Base-by-base conservation (phyloP, 495 filamentous ascomycete genomes). In the Aspergillus avenaceus region DNA sequence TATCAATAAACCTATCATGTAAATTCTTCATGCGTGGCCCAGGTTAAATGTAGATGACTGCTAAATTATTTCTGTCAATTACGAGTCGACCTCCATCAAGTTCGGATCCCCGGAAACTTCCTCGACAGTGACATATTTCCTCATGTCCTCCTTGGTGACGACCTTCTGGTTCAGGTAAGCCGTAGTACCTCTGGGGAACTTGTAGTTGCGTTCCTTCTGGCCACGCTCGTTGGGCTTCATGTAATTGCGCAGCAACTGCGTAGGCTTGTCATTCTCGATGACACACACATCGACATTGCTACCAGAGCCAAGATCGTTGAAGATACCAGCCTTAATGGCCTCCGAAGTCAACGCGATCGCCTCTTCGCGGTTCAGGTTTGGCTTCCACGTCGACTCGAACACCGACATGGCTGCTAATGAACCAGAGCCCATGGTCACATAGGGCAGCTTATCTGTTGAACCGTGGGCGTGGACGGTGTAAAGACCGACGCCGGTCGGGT, bases 391-490 rank as follows among this genome's bases (percentile, higher is more conserved):
- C 46, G 91, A 91, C 78, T 99, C 95, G 58, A 99, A 99, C 29
- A 99, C 86, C 0, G 89, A 87, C 95, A 99, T 99, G 48, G 95
- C 95, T 11, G 95, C 95, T 48, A 99, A 75, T 28, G 88, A 93
- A 26, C 95, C 95, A 12, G 87, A 93, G 36, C 95, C 95, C 95
- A 99, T 97, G 25, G 95, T 99, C 58, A 99, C 95, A 68, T 99
- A 99, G 14, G 95, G 95, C 25, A 99, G 84, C 76, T 99, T 99
- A 74, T 99, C 95, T 38, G 95, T 99, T 45, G 86, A 91, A 37
- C 95, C 95, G 77, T 99, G 95, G 24, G 95, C 95, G 75, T 99
- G 95, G 9, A 99, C 95, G 43, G 95, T 99, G 78, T 92, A 99
- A 13, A 99, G 81, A 49, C 93, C 88, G n/a, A 85, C 81, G 51